phyloP scores from a whole-genome alignment of 2,329 filamentous ascomycete genomes.

The Penicillium occitanis region DNA sequence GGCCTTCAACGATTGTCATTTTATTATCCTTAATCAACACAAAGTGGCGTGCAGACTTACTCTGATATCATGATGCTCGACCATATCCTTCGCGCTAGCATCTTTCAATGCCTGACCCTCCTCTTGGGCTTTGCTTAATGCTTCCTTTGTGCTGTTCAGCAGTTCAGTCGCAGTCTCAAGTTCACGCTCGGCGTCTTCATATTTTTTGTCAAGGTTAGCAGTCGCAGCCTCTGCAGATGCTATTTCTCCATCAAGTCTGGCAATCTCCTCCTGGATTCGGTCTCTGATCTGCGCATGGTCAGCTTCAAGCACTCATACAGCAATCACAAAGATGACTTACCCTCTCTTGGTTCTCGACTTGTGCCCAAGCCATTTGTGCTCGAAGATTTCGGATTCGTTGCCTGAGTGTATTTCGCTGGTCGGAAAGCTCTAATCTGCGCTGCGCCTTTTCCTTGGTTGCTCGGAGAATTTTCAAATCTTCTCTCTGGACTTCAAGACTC shows the following conservation, averaged over 20 bases:
- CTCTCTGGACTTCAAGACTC: constrained; percentile 61
- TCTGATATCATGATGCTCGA: constrained; percentile 56
- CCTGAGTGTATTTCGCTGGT: constrained; percentile 66
- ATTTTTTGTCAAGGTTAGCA: constrained; percentile 46
- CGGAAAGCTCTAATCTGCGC: constrained; percentile 63
- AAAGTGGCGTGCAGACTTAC: constrained; percentile 26
- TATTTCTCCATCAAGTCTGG: constrained; percentile 49
- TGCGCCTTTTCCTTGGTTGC: constrained; percentile 61
- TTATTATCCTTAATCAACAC: constrained; percentile 16
- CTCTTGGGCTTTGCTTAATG: constrained; percentile 46
- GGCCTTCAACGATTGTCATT: constrained; percentile 42
- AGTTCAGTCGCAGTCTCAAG: constrained; percentile 42
- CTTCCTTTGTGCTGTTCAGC: constrained; percentile 47
- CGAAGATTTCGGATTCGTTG: constrained; percentile 59
- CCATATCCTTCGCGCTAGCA: constrained; percentile 55
- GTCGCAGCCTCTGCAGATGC: constrained; percentile 47
- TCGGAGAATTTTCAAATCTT: constrained; percentile 64
- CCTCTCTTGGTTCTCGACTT: constrained; percentile 74
- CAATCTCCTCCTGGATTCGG: constrained; percentile 38
- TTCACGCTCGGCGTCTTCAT: constrained; percentile 44
- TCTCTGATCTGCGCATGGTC: constrained; percentile 32
- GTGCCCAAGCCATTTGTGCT: constrained; percentile 78
- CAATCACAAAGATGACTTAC: constrained; percentile 28
- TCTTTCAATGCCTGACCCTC: constrained; percentile 53
- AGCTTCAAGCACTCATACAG: not conserved